phyloP scores from a whole-genome alignment of 495 filamentous ascomycete genomes.

The Xylaria flabelliformis region DNA sequence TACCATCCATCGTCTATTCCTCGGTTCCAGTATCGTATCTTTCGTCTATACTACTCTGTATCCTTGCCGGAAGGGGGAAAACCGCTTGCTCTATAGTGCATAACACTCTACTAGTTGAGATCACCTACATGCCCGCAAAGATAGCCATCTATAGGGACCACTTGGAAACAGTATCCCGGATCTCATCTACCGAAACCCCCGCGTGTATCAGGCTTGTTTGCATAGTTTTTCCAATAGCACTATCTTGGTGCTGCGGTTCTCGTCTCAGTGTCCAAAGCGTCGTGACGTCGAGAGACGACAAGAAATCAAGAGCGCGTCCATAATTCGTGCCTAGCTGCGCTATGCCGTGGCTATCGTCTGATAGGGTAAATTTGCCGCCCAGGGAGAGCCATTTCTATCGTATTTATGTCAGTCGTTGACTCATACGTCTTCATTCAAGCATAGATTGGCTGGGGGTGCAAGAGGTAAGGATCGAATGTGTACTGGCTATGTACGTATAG shows the following conservation, averaged over 20 bases:
- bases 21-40: conserved; percentile 3
- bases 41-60: background rate
- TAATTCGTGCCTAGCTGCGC: conserved; percentile 74
- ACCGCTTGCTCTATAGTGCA: background rate
- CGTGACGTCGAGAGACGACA: conserved; percentile 53
- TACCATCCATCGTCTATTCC: background rate
- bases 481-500: background rate
- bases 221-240: conserved; percentile 12
- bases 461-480: background rate
- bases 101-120: background rate
- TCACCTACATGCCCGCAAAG: background rate
- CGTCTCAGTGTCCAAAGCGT: conserved; percentile 57
- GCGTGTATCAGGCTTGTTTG: conserved; percentile 42
- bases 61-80: background rate
- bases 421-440: background rate
- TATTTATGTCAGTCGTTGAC: background rate
- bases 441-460: background rate
- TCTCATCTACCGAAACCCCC: conserved; percentile 30
- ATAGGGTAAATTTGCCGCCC: conserved; percentile 84
- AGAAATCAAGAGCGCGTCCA: conserved; percentile 60
- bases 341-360: conserved; percentile 89
- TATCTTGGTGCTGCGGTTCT: conserved; percentile 24
- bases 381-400: conserved; percentile 49
- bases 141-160: conserved; percentile 26
- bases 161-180: conserved; percentile 31